Base-by-base conservation (phyloP, 2,329 filamentous ascomycete species). In the Xylariaceae sp. region DNA sequence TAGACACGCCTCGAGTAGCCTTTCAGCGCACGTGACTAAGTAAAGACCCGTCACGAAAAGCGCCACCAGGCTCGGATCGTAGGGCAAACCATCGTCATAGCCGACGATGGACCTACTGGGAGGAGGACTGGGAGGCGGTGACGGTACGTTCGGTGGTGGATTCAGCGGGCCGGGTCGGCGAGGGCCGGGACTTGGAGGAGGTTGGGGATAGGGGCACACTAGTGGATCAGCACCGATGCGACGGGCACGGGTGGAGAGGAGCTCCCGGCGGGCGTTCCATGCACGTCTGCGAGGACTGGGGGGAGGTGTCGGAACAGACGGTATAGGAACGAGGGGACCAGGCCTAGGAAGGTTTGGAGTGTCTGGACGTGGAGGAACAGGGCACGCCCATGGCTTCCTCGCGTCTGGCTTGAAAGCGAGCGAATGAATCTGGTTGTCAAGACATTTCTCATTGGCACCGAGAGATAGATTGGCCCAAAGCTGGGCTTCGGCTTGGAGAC, bases 71-170 rank as follows among this genome's bases (percentile, higher is more conserved):
- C 13, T 26, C 3, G 34, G 35, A 37, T 19, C 18, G 7, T 14
- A 9, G 9, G 18, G 27, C 18, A 43, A 18, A 9, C 29, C 21
- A 34, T n/a, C n/a, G n/a, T n/a, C n/a, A n/a, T 18, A 40, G 27
- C 24, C 12, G 14, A 15, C n/a, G 15, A 29, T 14, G 12, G 44
- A 36, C 32, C 51, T 49, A 23, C 15, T n/a, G n/a, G n/a, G n/a
- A n/a, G n/a, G 50, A 35, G 54, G 54, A 29, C 52, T 57, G 27
- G 54, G 54, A 24, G 54, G 54, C 13, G 54, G 54, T 27, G 53
- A 53, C 31, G 54, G 54, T 29, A 56, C 53, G 26, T 56, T 26
- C 11, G 54, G 54, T 23, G 43, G 41, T 24, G 54, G 54, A 11
- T 24, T 8, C n/a, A 50, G 13, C n/a, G 54, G 54, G 19, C 50